Evolutionary conservation across 495 filamentous ascomycete species (phyloP), one percentile per base, ranked within the genome.

Genomic region (Aspergillus panamensis): DNA sequence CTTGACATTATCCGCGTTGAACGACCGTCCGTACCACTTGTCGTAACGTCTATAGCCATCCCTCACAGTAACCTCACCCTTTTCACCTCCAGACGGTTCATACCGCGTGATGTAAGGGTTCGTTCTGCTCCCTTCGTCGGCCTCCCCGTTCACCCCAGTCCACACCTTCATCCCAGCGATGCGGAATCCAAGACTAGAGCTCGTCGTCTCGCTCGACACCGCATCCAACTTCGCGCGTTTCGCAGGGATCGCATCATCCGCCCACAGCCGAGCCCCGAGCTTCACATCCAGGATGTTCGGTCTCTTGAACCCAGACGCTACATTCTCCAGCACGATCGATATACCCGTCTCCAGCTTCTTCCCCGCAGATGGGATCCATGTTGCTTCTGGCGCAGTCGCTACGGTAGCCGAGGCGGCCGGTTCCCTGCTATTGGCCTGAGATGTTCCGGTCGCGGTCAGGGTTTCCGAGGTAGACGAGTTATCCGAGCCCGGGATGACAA

Each of bases 211-310:
- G 51, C 82, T 79, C 14, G 83, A 82, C 33, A 96, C 87, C 50
- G 87, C 83, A 68, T 97, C 90, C 43, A 98, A 83, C 51, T 90
- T 83, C 29, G 75, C 77, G 30, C 87, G 82, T 76, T 98, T 98
- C 49, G 88, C 83, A 39, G 77, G 71, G 17, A 84, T 82, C 43
- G 94, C 91, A 69, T 88, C 84, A 50, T 93, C 87, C 6, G 89
- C 92, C 89, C 91, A 97, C 19, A 98, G 73, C 51, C 87, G 82
- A 29, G 84, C 81, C 21, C 94, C 94, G 33, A 98, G 83, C 69
- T 98, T 98, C 59, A 96, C 81, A 65, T 98, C 94, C 56, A 98
- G 73, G n/a, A 97, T 91, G 65, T 97, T 97, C 13, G 95, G 90
- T 57, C 85, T 82, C 52, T 80, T 83, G 77, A 91, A 97, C 19